Base-by-base conservation (phyloP, 192 early-diverging fungal genomes). In the Backusella psychrophila region DNA sequence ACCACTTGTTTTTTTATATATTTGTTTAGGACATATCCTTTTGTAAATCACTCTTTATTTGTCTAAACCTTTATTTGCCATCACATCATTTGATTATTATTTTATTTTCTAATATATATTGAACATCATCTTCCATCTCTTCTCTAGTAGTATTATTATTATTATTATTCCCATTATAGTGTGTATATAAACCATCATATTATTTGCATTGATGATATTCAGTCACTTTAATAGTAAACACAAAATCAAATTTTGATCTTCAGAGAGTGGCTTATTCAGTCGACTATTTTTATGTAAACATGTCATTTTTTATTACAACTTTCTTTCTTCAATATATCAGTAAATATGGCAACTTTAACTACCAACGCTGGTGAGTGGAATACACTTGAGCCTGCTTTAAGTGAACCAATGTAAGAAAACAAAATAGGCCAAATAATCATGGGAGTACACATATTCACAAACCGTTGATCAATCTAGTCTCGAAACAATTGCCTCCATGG, bases 401-500 rank as follows among this genome's bases (percentile, higher is more conserved):
- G 74, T 34, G 71, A 66, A 63, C 33, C 78, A 44, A 84, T 83
- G 85, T 87, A 83, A 81, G 81, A 72, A 21, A 17, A 26, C 77
- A 21, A 17, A 26, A 39, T 39, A 39, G 7, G 38, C 12, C 14
- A 41, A 77, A 12, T 69, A 46, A n/a, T n/a, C n/a, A 23, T 35
- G 6, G 41, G 12, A 72, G 1, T 29, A 56, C 19, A 38, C 0
- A 17, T n/a, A 33, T 26, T n/a, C 42, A 42, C 59, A 14, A 38
- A 14, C 12, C 42, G 11, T 63, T 33, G 5, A 46, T 74, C n/a
- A 17, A 2, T 46, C 11, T 41, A 88, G 87, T 34, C 82, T 92
- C 7, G 87, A 90, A 11, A 86, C 88, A 1, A 79, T 96, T 3
- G 71, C 71, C 7, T 83, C 84, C 34, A 84, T 95, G 65, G 94